These are phyloP conservation scores for Picea mariana DNA, from an alignment of 83 land plant genomes.

Conservation along the genomic window DNA sequence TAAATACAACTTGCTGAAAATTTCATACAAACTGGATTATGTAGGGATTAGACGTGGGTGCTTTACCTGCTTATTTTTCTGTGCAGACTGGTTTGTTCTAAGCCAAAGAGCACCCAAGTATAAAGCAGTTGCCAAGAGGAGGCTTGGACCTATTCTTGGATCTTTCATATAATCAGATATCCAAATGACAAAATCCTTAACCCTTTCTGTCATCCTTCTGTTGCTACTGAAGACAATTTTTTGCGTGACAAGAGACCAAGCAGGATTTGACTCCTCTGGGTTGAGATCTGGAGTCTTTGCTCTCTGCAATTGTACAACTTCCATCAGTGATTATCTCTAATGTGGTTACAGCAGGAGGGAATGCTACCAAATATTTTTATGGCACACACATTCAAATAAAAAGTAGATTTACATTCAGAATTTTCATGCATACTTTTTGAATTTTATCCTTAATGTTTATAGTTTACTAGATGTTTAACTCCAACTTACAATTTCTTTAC, in stretches of 20 bases:
- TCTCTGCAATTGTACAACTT: slow-evolving; percentile 25
- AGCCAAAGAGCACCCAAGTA: slow-evolving; percentile 53
- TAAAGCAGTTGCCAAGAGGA: slow-evolving; percentile 50
- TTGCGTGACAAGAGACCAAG: slow-evolving; percentile 29
- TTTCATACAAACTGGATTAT: slow-evolving; percentile 5
- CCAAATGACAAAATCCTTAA: slow-evolving; percentile 6
- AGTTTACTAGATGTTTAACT: background rate
- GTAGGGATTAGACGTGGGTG: background rate
- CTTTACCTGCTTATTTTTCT: slow-evolving; percentile 7
- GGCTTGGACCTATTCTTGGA: slow-evolving; percentile 61
- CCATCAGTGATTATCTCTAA: background rate
- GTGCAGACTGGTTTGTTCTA: slow-evolving; percentile 19
- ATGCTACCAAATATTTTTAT: background rate
- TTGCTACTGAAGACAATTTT: slow-evolving; percentile 23
- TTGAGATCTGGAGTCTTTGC: slow-evolving; percentile 42
- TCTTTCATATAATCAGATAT: slow-evolving; percentile 32
- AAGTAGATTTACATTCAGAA: background rate
- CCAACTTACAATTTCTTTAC: background rate
- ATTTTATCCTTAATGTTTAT: background rate
- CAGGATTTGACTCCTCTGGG: slow-evolving; percentile 51
- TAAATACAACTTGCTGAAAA: background rate
- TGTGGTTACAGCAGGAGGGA: background rate
- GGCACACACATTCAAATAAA: background rate
- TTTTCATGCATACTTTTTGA: background rate
- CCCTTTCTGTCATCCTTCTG: slow-evolving; percentile 24